phyloP scores from a whole-genome alignment of 2,329 filamentous ascomycete species.

The Amauroascus niger region DNA sequence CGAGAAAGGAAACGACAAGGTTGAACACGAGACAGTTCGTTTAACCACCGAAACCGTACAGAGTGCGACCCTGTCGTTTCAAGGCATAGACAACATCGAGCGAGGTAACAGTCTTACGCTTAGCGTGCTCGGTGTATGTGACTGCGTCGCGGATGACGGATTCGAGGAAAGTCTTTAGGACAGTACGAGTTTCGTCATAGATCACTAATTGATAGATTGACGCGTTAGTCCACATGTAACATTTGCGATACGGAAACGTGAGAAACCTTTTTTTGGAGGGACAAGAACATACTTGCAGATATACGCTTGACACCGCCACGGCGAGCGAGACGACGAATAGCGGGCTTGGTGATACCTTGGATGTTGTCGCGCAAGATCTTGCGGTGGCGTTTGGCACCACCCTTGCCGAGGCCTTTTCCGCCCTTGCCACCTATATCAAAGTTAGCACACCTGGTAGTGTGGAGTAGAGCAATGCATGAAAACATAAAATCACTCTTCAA shows the following conservation, averaged over 20 bases:
- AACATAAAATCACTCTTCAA: not conserved
- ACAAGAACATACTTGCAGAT: constrained; percentile 63
- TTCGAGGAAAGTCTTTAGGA: constrained; percentile 76
- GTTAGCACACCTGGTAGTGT: not conserved
- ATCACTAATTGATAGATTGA: constrained; percentile 47
- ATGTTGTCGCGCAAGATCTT: constrained; percentile 99
- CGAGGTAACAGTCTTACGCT: constrained; percentile 52
- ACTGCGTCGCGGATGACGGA: constrained; percentile 69
- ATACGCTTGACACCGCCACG: constrained; percentile 99
- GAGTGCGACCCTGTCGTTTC: constrained; percentile 58
- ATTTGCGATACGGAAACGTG: not conserved
- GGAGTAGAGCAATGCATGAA: not conserved
- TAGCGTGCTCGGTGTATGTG: constrained; percentile 75
- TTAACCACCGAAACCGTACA: constrained; percentile 88
- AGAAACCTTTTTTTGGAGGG: not conserved
- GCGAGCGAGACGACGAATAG: constrained; percentile 94
- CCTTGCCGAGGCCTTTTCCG: constrained; percentile 96
- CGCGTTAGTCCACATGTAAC: constrained; percentile 3
- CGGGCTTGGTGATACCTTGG: constrained; percentile 97
- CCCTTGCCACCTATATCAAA: constrained; percentile 66
- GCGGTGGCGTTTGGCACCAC: constrained; percentile 95
- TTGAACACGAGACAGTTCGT: constrained; percentile 7
- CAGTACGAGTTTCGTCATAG: constrained; percentile 74
- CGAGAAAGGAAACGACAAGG: not conserved
- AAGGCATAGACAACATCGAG: constrained; percentile 55